Base-by-base conservation (phyloP, 495 filamentous ascomycete genomes). In the Xylaria curta region DNA sequence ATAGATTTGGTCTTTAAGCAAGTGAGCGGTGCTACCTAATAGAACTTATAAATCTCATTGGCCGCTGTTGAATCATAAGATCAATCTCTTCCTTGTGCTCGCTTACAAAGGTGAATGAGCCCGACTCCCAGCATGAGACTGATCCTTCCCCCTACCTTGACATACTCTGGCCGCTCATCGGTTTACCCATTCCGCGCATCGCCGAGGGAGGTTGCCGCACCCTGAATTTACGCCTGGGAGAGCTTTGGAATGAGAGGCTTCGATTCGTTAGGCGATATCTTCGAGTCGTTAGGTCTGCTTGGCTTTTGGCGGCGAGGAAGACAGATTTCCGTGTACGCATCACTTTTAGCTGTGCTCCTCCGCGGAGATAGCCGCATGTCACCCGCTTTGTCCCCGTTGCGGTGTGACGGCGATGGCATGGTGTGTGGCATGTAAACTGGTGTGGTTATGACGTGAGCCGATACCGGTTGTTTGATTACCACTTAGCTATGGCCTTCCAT, bases 371-470 rank as follows among this genome's bases (percentile, higher is more conserved):
- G 49, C 65, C 65, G 65, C 33, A 49, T 26, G 19, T n/a, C 8
- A 1, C 24, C 46, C 28, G 6, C 31, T 33, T n/a, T 15, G 31
- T 4, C 24, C 47, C 46, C 64, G 46, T 53, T 47, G 64, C 46
- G 64, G 44, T n/a, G 44, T 51, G 64, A 54, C 44, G 44, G 66
- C 17, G 19, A 42, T 58, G 49, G 49, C 9, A 21, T 36, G 63
- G 21, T 46, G 68, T 74, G 28, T 60, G 58, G 58, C 58, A 60
- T 60, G 58, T 60, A 38, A 60, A 31, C 31, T n/a, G 47, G 26
- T 51, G 26, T n/a, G 53, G 31, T 33, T 13, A 69, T 69, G 66
- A 69, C 66, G 66, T 69, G 66, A 69, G 53, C 66, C 66, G 66
- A 61, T 31, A 24, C 28, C 66, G 66, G 66, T 53, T 38, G n/a